Evolutionary conservation across 768 basidiomycete species (phyloP), one percentile per base, ranked within the genome.

Genomic region (Amanita exitialis): DNA sequence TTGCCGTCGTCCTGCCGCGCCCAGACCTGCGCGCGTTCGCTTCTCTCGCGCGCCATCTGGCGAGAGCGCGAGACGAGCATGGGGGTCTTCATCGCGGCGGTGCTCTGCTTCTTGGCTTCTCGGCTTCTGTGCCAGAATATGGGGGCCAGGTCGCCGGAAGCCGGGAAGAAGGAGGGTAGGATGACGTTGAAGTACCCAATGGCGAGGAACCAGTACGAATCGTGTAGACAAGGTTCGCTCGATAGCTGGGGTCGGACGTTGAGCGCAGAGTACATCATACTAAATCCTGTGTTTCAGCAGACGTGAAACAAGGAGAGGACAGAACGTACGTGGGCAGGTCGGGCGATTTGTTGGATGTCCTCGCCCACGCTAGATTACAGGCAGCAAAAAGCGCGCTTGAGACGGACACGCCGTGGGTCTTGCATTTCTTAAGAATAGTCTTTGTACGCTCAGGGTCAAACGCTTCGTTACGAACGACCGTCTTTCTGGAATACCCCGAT

Each of bases 221-320:
- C 73, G 56, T 75, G 69, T 16, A 70, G 59, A 2, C 71, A 59
- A 46, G 68, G 71, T 49, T 69, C 66, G 23, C 67, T 66, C 36
- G 67, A 58, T 36, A 81, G 66, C 60, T 78, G 75, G 4, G 83
- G 80, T 3, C 90, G 78, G 35, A 90, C 67, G 64, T 91, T 92
- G 44, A 90, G 69, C 10, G 90, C 88, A 6, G 87, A 86, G 63
- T 93, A 93, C 78, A 92, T 82, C 80, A 91, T 78, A 51, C 80
- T 83, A 52, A 16, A 27, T 44, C 49, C 56, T 20, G 21, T 39
- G 32, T 21, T 38, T 12, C 32, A 20, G 20, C 30, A 25, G 28
- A 20, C 25, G 18, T 7, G 27, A 20, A 20, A 16, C 28, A n/a
- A 46, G 18, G n/a, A 42, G 37, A 7, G 23, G 18, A 23, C 38